Conservation (phyloP, 2,329 filamentous ascomycete species). For the Exophiala sideris region DNA sequence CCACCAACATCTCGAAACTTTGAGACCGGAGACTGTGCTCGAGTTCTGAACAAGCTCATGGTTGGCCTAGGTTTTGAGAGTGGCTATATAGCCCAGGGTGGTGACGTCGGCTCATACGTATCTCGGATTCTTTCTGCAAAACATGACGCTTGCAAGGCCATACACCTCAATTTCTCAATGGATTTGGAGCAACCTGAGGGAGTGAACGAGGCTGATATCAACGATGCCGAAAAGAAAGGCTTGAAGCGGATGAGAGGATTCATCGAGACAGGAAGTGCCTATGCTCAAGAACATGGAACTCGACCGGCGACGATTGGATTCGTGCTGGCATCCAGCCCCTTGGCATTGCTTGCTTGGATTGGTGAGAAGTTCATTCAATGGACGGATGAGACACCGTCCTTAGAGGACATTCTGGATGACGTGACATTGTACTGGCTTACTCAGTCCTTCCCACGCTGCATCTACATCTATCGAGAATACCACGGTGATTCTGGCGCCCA, state of each 20-base stretch:
- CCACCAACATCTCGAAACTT: slow-evolving; percentile 38
- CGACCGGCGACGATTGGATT: slow-evolving; percentile 56
- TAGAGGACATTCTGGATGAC: slow-evolving; percentile 34
- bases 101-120: too few relatives aligned
- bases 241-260: slow-evolving; percentile 39
- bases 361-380: slow-evolving; percentile 38
- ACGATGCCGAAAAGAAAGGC: too few relatives aligned
- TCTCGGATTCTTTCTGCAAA: too few relatives aligned
- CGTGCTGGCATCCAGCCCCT: slow-evolving; percentile 50
- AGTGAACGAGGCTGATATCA: too few relatives aligned
- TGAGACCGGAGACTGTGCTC: too few relatives aligned
- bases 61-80: too few relatives aligned
- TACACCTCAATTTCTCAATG: too few relatives aligned
- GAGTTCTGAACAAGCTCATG: too few relatives aligned
- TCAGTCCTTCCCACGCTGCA: slow-evolving; percentile 34
- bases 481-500: background rate
- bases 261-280: slow-evolving; percentile 44
- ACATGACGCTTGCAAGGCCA: too few relatives aligned
- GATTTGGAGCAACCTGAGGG: too few relatives aligned
- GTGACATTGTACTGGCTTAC: slow-evolving; percentile 39
- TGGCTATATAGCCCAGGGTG: too few relatives aligned
- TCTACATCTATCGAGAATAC: slow-evolving; percentile 31
- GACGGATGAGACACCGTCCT: slow-evolving; percentile 33
- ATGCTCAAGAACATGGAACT: slow-evolving; percentile 52
- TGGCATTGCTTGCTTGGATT: slow-evolving; percentile 55